phyloP scores from a whole-genome alignment of 2,329 filamentous ascomycete species.

The Calonectria henricotiae region DNA sequence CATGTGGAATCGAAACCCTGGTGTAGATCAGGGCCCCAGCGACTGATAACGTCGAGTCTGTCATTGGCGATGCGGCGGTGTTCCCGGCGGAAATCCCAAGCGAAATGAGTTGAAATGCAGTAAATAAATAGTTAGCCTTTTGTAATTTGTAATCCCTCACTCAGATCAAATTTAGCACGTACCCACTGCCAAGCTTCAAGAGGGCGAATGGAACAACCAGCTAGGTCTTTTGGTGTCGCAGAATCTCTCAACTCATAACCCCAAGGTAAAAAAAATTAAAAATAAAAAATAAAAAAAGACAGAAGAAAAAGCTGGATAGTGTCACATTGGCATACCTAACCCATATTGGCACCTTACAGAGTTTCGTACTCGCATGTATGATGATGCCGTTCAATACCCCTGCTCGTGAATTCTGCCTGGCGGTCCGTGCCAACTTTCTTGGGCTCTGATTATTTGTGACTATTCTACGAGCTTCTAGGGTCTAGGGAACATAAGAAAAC shows the following conservation, averaged over 20 bases:
- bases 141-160: background rate
- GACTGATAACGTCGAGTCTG: background rate
- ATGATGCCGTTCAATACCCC: background rate
- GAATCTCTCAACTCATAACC: background rate
- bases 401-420: background rate
- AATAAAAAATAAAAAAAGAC: background rate
- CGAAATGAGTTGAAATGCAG: constrained; percentile 12
- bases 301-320: background rate
- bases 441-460: too few relatives aligned
- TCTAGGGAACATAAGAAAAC: too few relatives aligned
- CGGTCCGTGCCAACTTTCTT: too few relatives aligned
- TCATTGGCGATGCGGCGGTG: background rate
- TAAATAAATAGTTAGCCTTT: background rate
- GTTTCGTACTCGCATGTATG: background rate
- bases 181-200: background rate
- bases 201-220: background rate
- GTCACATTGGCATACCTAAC: too few relatives aligned
- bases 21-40: background rate
- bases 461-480: too few relatives aligned
- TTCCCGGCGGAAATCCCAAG: background rate
- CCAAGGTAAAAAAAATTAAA: too few relatives aligned
- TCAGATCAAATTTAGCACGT: background rate
- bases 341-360: too few relatives aligned
- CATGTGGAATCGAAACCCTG: too few relatives aligned
- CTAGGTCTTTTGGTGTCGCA: background rate